Base-by-base conservation (phyloP, 352 stramenopile species). In the Phytophthora hybrid region DNA sequence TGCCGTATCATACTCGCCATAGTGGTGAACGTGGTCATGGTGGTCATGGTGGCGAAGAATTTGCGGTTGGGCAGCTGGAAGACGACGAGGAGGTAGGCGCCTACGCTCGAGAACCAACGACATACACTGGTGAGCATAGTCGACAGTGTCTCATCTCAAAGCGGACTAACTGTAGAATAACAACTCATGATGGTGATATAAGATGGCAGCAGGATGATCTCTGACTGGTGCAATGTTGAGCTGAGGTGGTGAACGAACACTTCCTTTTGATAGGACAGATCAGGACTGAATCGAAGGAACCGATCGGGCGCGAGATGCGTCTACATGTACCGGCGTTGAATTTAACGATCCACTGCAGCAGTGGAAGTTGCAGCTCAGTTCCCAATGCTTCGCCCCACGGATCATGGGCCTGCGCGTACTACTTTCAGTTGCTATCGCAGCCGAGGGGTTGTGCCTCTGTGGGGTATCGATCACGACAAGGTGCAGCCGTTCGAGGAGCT, bases 21-120 rank as follows among this genome's bases (percentile, higher is more conserved):
- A 0, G 59, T 54, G 10, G 53, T 23, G 47, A 66, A 47, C 1
- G 66, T 74, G 4, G 66, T 66, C 52, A 70, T 73, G 13, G 37
- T 60, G 14, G 49, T 11, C 71, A 78, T 78, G 4, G 74, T 78
- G 23, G 63, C 59, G 32, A 78, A 81, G 46, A 63, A 81, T 14
- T 46, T 32, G 2, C 59, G 63, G 51, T 80, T 83, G 5, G 65
- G 69, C 4, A 77, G 34, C 32, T 58, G 58, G 55, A 73, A 83
- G 5, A 79, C 51, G 5, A 73, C 21, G 2, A 55, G n/a, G 10
- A 76, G 49, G 41, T 81, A 78, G 16, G 70, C 26, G 1, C 26
- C 74, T 81, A 44, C 46, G 41, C 39, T 1, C 47, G 18, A 59
- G 6, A 11, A 34, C 29, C 29, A 3, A 47, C 19, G 18, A 32